A percentile compares a stretch with the other conserved stretches of the same genome.
These are phyloP conservation scores for Grammothele lineata DNA, from an alignment of 768 basidiomycete species.

Conservation along the genomic window DNA sequence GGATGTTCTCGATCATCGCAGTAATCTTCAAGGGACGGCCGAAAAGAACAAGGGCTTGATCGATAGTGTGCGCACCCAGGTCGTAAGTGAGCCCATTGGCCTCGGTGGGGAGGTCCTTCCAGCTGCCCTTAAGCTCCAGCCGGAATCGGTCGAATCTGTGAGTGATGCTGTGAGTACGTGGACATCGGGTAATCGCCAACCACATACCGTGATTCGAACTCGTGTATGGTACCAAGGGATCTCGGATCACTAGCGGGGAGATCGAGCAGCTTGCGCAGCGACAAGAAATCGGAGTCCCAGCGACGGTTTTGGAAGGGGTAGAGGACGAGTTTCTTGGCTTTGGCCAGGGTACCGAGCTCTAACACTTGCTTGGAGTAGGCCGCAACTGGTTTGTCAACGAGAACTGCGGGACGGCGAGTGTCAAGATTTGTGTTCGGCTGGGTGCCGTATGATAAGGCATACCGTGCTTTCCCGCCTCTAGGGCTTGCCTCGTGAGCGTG, in stretches of 20 bases:
- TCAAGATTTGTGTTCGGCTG: neutral
- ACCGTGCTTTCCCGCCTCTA: slow-evolving; percentile 75
- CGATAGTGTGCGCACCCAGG: slow-evolving; percentile 76
- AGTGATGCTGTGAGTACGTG: neutral
- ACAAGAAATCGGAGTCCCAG: slow-evolving; percentile 76
- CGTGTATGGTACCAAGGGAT: slow-evolving; percentile 57
- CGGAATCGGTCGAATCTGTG: slow-evolving; percentile 74
- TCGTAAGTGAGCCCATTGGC: slow-evolving; percentile 71
- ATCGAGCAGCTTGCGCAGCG: slow-evolving; percentile 54
- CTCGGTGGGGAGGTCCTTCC: slow-evolving; percentile 71
- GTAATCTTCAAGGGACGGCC: slow-evolving; percentile 68
- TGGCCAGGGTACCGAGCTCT: slow-evolving; percentile 58
- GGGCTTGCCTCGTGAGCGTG: slow-evolving; percentile 54
- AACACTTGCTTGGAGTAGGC: slow-evolving; percentile 53
- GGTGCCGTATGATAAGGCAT: slow-evolving; percentile 6
- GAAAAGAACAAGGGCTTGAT: slow-evolving; percentile 73
- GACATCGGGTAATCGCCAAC: neutral
- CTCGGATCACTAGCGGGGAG: slow-evolving; percentile 47
- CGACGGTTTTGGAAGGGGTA: slow-evolving; percentile 74
- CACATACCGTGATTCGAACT: slow-evolving; percentile 73
- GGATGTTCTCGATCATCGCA: slow-evolving; percentile 64
- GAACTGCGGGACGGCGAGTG: slow-evolving; percentile 37
- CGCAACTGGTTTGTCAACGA: slow-evolving; percentile 79
- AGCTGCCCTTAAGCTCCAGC: slow-evolving; percentile 57
- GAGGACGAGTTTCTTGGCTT: slow-evolving; percentile 53